Conservation (phyloP, 2,329 filamentous ascomycete genomes). For the Alternaria arbusti region DNA sequence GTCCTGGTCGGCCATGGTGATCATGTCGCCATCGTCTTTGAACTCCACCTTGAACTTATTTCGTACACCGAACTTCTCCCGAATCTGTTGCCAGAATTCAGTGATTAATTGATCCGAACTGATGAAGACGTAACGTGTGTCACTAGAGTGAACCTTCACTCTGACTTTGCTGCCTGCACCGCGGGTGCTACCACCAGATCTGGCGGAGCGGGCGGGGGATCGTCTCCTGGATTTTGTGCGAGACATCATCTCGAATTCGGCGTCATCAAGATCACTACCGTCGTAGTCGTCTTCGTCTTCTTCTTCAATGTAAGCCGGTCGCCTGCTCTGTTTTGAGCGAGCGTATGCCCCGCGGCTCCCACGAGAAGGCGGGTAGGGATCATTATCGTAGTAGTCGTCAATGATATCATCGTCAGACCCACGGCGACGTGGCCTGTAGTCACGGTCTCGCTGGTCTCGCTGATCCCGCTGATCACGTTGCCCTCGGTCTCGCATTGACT, state of each 20-base stretch:
- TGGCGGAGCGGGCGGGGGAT: constrained; percentile 52
- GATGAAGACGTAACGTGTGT: constrained; percentile 93
- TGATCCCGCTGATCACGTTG: constrained; percentile 9
- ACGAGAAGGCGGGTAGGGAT: constrained; percentile 63
- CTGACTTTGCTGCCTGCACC: constrained; percentile 71
- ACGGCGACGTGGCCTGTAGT: constrained; percentile 39
- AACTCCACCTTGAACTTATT: constrained; percentile 88
- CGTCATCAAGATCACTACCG: constrained; percentile 75
- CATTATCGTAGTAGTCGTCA: constrained; percentile 68
- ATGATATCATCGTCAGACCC: constrained; percentile 55
- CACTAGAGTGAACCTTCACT: constrained; percentile 86
- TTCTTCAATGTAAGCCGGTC: constrained; percentile 76
- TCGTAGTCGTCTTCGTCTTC: constrained; percentile 77
- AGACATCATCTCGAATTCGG: constrained; percentile 79
- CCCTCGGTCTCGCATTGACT: constrained; percentile 40
- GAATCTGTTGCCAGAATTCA: constrained; percentile 79
- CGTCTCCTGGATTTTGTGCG: constrained; percentile 49
- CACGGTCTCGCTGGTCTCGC: constrained; percentile 13
- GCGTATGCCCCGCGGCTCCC: constrained; percentile 35
- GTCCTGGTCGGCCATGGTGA: constrained; percentile 95
- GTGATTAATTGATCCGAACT: constrained; percentile 73
- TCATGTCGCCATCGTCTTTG: constrained; percentile 91
- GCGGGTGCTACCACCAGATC: constrained; percentile 58
- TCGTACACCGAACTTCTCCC: constrained; percentile 83
- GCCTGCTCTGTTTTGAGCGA: constrained; percentile 42